Conservation (phyloP, 345 rosid genomes). For the Hypericum perforatum region DNA sequence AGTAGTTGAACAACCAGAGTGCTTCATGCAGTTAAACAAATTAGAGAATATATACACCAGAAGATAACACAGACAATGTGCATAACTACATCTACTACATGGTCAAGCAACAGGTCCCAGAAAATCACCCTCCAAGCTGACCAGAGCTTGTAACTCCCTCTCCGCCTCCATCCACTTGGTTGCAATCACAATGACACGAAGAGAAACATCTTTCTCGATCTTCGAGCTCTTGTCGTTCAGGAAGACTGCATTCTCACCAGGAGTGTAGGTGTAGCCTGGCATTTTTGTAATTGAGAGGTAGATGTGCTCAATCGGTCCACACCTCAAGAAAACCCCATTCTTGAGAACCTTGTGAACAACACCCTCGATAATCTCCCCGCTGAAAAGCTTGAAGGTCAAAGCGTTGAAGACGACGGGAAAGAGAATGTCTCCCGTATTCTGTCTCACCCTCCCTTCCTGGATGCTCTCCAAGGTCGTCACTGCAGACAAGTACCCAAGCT, state of each 20-base stretch:
- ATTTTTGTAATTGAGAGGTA: conserved; percentile 54
- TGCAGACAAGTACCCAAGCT: conserved; percentile 57
- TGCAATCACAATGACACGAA: conserved; percentile 61
- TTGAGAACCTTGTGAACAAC: conserved; percentile 62
- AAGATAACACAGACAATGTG: no score
- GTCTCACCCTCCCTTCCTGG: conserved; percentile 72
- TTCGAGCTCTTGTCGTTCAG: conserved; percentile 46
- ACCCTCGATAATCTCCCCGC: conserved; percentile 71
- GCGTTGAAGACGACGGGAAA: conserved; percentile 67
- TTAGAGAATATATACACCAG: no score
- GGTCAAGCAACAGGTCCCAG: conserved; percentile 44
- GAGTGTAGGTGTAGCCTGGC: conserved; percentile 52
- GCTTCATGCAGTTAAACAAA: no score
- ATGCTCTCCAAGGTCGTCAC: conserved; percentile 48
- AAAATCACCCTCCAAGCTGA: conserved; percentile 69
- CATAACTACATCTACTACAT: no score
- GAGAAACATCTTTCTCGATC: conserved; percentile 42
- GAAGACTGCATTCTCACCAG: conserved; percentile 64
- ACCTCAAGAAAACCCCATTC: conserved; percentile 76
- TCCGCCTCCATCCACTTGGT: conserved; percentile 74
- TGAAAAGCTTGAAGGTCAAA: conserved; percentile 67
- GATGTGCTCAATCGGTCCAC: conserved; percentile 52
- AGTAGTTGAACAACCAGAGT: no score
- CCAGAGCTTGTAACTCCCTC: conserved; percentile 76
- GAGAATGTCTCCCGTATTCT: conserved; percentile 58